Evolutionary conservation across 2,329 filamentous ascomycete genomes (phyloP).

Genomic region (Nemania serpens): DNA sequence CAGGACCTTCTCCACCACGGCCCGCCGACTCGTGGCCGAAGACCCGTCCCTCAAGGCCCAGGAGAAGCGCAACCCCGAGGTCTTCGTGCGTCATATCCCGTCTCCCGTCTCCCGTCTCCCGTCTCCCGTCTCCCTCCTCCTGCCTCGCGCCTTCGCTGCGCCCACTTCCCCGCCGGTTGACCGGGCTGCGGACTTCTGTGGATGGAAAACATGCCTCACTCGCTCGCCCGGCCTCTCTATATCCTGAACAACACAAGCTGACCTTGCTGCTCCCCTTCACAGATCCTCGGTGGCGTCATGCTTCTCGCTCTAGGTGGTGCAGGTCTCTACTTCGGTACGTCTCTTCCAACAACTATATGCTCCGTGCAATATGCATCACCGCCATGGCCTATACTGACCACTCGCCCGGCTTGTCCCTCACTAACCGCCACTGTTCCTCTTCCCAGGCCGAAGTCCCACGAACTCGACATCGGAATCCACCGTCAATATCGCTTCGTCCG

Average conservation of each 20-base stretch:
- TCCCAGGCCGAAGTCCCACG: slow-evolving; percentile 76
- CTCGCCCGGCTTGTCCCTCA: neutral
- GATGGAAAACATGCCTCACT: too few relatives aligned
- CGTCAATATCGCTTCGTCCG: slow-evolving; percentile 73
- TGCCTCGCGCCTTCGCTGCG: neutral
- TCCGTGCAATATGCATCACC: too few relatives aligned
- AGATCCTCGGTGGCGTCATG: slow-evolving; percentile 95
- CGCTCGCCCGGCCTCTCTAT: too few relatives aligned
- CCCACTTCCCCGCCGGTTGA: neutral
- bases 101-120: neutral
- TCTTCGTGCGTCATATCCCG: slow-evolving; percentile 50
- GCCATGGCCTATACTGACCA: too few relatives aligned
- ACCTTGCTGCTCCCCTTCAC: slow-evolving; percentile 28
- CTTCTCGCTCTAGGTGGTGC: slow-evolving; percentile 83
- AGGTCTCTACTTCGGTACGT: slow-evolving; percentile 84
- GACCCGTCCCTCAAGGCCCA: slow-evolving; percentile 58
- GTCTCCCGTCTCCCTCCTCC: neutral
- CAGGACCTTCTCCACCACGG: slow-evolving; percentile 55
- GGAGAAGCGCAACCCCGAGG: slow-evolving; percentile 59
- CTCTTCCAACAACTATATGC: neutral
- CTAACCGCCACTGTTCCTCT: slow-evolving; percentile 4
- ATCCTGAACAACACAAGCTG: slow-evolving; percentile 14
- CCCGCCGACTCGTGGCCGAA: slow-evolving; percentile 52
- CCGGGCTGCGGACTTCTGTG: neutral
- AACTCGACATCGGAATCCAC: slow-evolving; percentile 78